Evolutionary conservation across 805 yeast species (phyloP).

Genomic region (Pichia scutulata): DNA sequence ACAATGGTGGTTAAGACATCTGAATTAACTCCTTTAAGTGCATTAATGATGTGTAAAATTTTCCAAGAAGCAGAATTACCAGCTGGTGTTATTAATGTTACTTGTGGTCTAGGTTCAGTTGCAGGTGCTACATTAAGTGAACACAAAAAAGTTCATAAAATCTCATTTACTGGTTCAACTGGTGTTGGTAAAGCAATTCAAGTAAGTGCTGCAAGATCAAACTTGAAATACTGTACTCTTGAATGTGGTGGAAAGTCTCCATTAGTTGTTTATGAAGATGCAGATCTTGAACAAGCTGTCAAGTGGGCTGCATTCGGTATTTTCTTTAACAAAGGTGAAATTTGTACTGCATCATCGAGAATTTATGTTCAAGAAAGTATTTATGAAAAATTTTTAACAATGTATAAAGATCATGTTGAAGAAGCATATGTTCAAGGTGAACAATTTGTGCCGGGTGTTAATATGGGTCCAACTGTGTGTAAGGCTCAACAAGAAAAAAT

Average conservation of each 20-base stretch:
- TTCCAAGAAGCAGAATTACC: slow-evolving; percentile 55
- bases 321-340: slow-evolving; percentile 92
- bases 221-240: slow-evolving; percentile 83
- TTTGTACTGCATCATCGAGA: slow-evolving; percentile 93
- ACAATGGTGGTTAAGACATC: slow-evolving; percentile 57
- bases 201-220: slow-evolving; percentile 76
- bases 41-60: slow-evolving; percentile 47
- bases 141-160: slow-evolving; percentile 52
- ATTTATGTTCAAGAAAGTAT: slow-evolving; percentile 78
- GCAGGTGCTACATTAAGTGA: slow-evolving; percentile 52
- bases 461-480: slow-evolving; percentile 92
- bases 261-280: slow-evolving; percentile 79
- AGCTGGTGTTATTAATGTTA: slow-evolving; percentile 54
- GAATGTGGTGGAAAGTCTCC: slow-evolving; percentile 98
- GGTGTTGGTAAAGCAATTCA: slow-evolving; percentile 72
- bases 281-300: slow-evolving; percentile 69
- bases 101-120: slow-evolving; percentile 54
- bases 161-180: slow-evolving; percentile 66
- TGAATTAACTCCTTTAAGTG: slow-evolving; percentile 59
- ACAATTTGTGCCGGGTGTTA: slow-evolving; percentile 70
- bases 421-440: slow-evolving; percentile 57
- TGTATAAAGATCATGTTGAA: slow-evolving; percentile 47
- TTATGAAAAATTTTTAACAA: slow-evolving; percentile 67
- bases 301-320: slow-evolving; percentile 74
- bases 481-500: slow-evolving; percentile 72